Percentiles rank a stretch among this genome's conserved stretches.
Conservation (phyloP, 305 asterid species). For the Fraxinus latifolia region DNA sequence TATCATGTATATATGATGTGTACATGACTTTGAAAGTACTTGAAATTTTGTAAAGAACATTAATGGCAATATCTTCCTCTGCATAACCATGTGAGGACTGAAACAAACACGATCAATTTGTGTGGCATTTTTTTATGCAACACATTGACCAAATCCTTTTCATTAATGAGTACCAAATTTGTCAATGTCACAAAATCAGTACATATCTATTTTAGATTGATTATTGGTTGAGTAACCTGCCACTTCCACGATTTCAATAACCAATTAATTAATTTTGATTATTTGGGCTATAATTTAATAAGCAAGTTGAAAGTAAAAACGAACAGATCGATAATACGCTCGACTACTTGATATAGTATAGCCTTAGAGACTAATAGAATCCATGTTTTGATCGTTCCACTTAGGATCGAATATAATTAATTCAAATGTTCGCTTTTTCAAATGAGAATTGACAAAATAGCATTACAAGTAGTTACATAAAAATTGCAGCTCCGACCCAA, state of each 20-base stretch:
- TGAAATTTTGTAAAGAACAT: conserved; percentile 5
- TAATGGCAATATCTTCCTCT: conserved; percentile 27
- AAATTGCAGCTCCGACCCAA: too few species aligned
- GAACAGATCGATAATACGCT: not conserved
- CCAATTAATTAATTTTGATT: not conserved
- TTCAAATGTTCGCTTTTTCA: not conserved
- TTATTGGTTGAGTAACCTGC: not conserved
- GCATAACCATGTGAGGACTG: conserved; percentile 37
- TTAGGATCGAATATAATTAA: not conserved
- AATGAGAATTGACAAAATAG: not conserved
- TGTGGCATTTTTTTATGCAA: not conserved
- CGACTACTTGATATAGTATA: not conserved
- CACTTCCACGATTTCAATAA: not conserved
- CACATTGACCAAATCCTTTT: conserved; percentile 33
- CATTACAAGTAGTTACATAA: too few species aligned
- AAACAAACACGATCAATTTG: not conserved
- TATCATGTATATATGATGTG: not conserved
- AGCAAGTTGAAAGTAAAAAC: not conserved
- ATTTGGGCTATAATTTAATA: not conserved
- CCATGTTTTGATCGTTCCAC: not conserved
- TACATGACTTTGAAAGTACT: conserved; percentile 10
- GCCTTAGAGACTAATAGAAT: not conserved
- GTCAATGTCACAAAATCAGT: not conserved
- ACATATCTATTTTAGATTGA: not conserved
- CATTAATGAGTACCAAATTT: not conserved